Evolutionary conservation across 805 yeast genomes (phyloP), one percentile per base, ranked within the genome.

Genomic region (Wilhelminamyces savonicus): DNA sequence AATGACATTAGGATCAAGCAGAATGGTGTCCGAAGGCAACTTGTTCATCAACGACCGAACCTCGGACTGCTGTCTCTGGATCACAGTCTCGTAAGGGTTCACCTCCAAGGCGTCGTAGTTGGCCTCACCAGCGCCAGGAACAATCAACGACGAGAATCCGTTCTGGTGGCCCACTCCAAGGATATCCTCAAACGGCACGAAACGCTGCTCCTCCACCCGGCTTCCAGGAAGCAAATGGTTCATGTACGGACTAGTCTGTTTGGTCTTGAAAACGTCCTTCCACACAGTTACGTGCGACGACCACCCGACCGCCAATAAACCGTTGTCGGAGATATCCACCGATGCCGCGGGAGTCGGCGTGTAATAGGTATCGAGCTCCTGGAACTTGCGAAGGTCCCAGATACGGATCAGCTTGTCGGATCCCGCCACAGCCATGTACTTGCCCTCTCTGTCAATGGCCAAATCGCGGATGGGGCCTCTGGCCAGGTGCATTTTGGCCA

Each of bases 81-180:
- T 81, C 31, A 83, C 76, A 7, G 95, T 75, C 56, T 86, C 95
- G 60, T 70, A 92, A 39, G 98, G 98, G 56, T 92, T 92, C 48
- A 78, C 59, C 59, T 92, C 98, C 54, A 87, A 58, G 3, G 97
- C 87, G 64, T 92, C 98, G 55, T 75, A 87, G 60, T 92, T 92
- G 38, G 98, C 96, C 62, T 92, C 98, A 66, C 98, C 98, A 24
- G 97, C 68, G 16, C 98, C 98, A 23, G 98, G 98, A 35, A 92
- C 71, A 43, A 92, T 81, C 36, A 92, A 44, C n/a, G 92, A 78
- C n/a, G 80, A 73, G 27, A 39, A 40, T 4, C 42, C 50, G 2
- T 61, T 57, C 29, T 73, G 67, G 52, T 86, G 94, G 2, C 97
- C 97, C 8, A 82, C 74, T 16, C 96, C 95, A 15, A 92, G 66